Conservation (phyloP, 2,329 filamentous ascomycete species). For the Pestalotiopsis sp. region DNA sequence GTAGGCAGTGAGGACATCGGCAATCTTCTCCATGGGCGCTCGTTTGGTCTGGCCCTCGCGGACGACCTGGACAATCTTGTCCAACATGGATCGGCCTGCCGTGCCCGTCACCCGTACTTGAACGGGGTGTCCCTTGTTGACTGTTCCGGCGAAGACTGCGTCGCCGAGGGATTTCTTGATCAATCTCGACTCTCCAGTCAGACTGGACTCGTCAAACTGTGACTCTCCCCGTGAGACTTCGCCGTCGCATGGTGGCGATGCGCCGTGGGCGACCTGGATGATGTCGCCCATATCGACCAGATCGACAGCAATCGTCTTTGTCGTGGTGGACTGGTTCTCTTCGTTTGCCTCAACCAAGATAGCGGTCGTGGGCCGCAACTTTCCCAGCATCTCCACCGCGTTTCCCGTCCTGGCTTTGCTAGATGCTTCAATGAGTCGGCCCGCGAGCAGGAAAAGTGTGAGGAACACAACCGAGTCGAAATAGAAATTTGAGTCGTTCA, state of each 20-base stretch:
- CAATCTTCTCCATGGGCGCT: constrained; percentile 75
- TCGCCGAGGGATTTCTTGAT: constrained; percentile 67
- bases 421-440: constrained; percentile 81
- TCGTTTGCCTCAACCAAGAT: constrained; percentile 53
- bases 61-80: constrained; percentile 77
- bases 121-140: constrained; percentile 70
- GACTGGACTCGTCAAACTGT: constrained; percentile 84
- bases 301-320: constrained; percentile 55
- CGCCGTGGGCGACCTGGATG: constrained; percentile 76
- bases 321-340: neutral
- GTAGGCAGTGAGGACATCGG: constrained; percentile 73
- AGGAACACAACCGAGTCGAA: constrained; percentile 94
- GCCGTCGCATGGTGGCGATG: constrained; percentile 85
- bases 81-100: constrained; percentile 73
- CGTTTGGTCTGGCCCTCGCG: constrained; percentile 76
- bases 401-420: constrained; percentile 90
- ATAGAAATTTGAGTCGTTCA: constrained; percentile 65
- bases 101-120: constrained; percentile 65
- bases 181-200: constrained; percentile 77
- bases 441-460: constrained; percentile 80
- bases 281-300: constrained; percentile 74
- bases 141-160: constrained; percentile 70
- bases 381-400: constrained; percentile 78
- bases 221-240: constrained; percentile 63
- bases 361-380: constrained; percentile 77